Conservation (phyloP, 495 filamentous ascomycete species). For the Sporormia fimetaria region DNA sequence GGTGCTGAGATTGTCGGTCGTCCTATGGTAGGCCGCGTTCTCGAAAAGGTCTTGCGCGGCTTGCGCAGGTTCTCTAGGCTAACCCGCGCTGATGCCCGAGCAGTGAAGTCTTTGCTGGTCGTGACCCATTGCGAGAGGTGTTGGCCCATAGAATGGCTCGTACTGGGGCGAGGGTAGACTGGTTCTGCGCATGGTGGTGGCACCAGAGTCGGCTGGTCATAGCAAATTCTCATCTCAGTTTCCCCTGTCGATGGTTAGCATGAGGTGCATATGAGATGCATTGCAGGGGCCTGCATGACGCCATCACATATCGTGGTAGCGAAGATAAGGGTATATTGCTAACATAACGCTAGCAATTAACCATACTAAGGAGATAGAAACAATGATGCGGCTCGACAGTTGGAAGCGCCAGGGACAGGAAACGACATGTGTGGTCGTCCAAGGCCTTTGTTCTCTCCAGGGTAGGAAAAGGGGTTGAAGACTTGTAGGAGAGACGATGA, state of each 20-base stretch:
- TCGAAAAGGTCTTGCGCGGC: constrained; percentile 18
- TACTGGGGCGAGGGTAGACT: constrained; percentile 11
- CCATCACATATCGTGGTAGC: constrained; percentile 3
- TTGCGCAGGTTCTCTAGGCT: constrained; percentile 11
- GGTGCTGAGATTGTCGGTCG: constrained; percentile 15
- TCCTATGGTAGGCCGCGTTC: constrained; percentile 20
- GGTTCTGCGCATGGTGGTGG: constrained; percentile 16
- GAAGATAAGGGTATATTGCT: constrained; percentile 7
- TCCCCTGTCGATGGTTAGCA: constrained; percentile 10
- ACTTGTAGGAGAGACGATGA: too few species aligned
- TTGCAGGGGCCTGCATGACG: constrained; percentile 4
- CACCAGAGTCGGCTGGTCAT: constrained; percentile 21
- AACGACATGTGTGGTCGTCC: constrained; percentile 4
- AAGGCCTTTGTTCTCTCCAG: not conserved
- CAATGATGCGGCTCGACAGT: constrained; percentile 9
- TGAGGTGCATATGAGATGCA: not conserved
- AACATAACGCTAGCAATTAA: constrained; percentile 2
- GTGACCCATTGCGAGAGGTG: constrained; percentile 24
- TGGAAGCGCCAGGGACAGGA: constrained; percentile 21
- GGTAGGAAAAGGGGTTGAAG: too few species aligned
- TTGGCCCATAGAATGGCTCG: constrained; percentile 21
- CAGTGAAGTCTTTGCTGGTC: constrained; percentile 20
- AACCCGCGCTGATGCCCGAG: constrained; percentile 21
- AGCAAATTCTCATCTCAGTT: constrained; percentile 23
- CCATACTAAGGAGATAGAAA: constrained; percentile 19